Conservation (phyloP, 768 basidiomycete species). For the Tylopilus intermedius region DNA sequence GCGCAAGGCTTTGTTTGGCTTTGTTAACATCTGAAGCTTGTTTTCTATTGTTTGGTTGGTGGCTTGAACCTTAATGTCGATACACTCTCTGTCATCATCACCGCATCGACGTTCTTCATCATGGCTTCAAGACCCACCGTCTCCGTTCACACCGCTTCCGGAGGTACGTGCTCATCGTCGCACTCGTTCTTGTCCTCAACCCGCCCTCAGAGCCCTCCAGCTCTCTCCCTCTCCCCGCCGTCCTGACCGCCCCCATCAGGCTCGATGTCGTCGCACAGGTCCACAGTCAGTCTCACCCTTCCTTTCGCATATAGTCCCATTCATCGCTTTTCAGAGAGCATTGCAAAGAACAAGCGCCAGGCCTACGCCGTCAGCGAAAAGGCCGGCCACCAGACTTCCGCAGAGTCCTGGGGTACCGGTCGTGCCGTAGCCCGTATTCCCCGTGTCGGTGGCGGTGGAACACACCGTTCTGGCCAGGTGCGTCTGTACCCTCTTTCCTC, state of each 20-base stretch:
- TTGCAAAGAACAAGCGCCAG: conserved; percentile 97
- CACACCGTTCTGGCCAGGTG: conserved; percentile 96
- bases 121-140: conserved; percentile 96
- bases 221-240: conserved; percentile 90
- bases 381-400: conserved; percentile 98
- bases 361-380: conserved; percentile 95
- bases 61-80: conserved; percentile 31
- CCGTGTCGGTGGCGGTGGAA: conserved; percentile 98
- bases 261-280: conserved; percentile 98
- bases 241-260: conserved; percentile 96
- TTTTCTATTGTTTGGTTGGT: conserved; percentile 19
- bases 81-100: conserved; percentile 28
- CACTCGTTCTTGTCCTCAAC: neutral
- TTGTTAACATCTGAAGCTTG: conserved; percentile 20
- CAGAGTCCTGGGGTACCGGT: conserved; percentile 99
- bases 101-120: conserved; percentile 29
- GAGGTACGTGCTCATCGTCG: conserved; percentile 45
- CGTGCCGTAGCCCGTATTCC: conserved; percentile 99
- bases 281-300: conserved; percentile 78
- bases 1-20: conserved; percentile 26
- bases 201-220: conserved; percentile 63
- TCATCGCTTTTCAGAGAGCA: conserved; percentile 62
- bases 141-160: conserved; percentile 69
- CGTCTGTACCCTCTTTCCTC: neutral
- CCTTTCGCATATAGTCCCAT: neutral